phyloP scores from a whole-genome alignment of 2,329 filamentous ascomycete genomes.

The Diaporthe australafricana region DNA sequence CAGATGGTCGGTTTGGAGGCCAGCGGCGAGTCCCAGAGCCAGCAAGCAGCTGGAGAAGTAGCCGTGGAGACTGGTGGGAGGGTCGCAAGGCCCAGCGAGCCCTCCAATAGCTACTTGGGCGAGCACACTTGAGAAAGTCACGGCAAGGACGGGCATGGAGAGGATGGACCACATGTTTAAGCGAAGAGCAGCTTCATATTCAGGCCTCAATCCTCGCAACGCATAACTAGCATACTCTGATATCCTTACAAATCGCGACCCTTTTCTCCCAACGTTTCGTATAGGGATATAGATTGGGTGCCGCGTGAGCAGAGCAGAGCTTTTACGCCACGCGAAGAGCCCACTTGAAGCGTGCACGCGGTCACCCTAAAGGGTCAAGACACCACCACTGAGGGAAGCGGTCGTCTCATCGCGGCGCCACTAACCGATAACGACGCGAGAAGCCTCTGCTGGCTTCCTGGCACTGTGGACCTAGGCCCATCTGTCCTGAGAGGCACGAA shows the following conservation, averaged over 20 bases:
- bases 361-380: background rate
- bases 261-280: background rate
- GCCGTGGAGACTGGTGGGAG: background rate
- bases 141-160: background rate
- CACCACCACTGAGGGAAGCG: too few species aligned
- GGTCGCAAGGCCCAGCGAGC: background rate
- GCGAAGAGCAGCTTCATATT: conserved; percentile 15
- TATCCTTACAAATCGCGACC: background rate
- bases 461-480: background rate
- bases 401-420: background rate
- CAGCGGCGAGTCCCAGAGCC: background rate
- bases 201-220: background rate
- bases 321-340: background rate
- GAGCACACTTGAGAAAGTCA: background rate
- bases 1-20: background rate
- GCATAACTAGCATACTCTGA: conserved; percentile 1
- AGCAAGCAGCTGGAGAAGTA: background rate
- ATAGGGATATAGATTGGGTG: background rate
- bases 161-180: background rate
- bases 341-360: background rate
- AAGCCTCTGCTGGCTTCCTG: background rate
- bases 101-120: too few species aligned
- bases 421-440: too few species aligned
- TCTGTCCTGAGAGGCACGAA: background rate
- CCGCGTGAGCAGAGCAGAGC: background rate